Evolutionary conservation across 106 monocot genomes (phyloP).

Genomic region (Gastrodia elata): DNA sequence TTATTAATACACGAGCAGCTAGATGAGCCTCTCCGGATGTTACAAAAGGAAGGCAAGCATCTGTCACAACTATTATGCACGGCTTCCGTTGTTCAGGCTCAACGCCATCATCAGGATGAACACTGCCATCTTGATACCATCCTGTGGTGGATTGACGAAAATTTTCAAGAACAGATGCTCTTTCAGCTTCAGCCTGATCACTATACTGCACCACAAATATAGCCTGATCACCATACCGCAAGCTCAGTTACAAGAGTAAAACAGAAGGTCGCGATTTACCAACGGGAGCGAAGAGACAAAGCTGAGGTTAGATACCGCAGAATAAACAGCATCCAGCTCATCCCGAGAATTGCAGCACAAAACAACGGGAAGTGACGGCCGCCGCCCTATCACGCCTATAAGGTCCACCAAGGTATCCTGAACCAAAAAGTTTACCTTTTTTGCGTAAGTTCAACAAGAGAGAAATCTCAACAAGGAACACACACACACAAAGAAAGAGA

Average conservation of each 20-base stretch:
- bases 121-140: conserved; percentile 36
- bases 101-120: conserved; percentile 17
- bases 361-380: conserved; percentile 63
- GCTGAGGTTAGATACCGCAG: conserved; percentile 52
- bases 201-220: conserved; percentile 45
- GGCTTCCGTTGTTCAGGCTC: conserved; percentile 34
- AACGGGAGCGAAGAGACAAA: conserved; percentile 71
- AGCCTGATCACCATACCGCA: conserved; percentile 49
- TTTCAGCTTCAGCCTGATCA: conserved; percentile 55
- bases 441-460: neutral
- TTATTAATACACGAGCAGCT: conserved; percentile 51
- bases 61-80: conserved; percentile 54
- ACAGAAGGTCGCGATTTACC: conserved; percentile 21
- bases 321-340: conserved; percentile 85
- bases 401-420: conserved; percentile 91
- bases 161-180: conserved; percentile 42
- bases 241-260: neutral
- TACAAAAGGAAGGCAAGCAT: conserved; percentile 57
- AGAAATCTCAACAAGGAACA: neutral
- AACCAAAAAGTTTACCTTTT: neutral
- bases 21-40: conserved; percentile 43
- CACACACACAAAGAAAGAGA: neutral
- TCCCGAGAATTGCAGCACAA: conserved; percentile 85
- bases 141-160: conserved; percentile 42
- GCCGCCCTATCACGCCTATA: conserved; percentile 62